A percentile compares a stretch with the other conserved stretches of the same genome.
phyloP scores from a whole-genome alignment of 2,329 filamentous ascomycete species.

The Macrophomina phaseolina region DNA sequence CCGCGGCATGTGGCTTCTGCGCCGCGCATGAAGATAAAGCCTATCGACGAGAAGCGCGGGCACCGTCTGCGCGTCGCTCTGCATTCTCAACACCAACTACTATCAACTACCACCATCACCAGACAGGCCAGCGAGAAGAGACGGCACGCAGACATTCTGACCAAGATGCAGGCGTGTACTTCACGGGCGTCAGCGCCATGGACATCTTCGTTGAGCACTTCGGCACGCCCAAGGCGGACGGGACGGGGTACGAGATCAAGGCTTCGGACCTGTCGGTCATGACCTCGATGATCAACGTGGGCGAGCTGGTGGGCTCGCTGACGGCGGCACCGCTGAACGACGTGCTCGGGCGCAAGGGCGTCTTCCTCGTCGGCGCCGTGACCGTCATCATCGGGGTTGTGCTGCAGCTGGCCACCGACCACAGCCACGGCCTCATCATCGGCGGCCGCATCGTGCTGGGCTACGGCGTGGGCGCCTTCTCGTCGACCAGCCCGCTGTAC shows the following conservation, averaged over 20 bases:
- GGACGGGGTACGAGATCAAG: slow-evolving; percentile 36
- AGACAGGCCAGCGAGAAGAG: neutral
- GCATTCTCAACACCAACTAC: neutral
- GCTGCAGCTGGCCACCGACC: slow-evolving; percentile 24
- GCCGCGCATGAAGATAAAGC: neutral
- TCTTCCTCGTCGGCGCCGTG: slow-evolving; percentile 38
- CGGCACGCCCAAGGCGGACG: slow-evolving; percentile 36
- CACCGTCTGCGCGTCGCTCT: neutral
- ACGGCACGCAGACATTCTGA: neutral
- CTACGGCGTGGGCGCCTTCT: slow-evolving; percentile 46
- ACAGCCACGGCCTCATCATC: slow-evolving; percentile 21
- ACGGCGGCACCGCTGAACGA: slow-evolving; percentile 48
- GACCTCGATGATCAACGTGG: slow-evolving; percentile 50
- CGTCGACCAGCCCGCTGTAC: slow-evolving; percentile 47
- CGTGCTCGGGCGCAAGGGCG: slow-evolving; percentile 41
- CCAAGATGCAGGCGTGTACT: slow-evolving; percentile 39
- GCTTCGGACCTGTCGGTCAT: slow-evolving; percentile 38
- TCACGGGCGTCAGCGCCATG: slow-evolving; percentile 38
- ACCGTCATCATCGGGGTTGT: slow-evolving; percentile 35
- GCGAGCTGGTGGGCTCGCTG: slow-evolving; percentile 47
- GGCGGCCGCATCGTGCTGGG: slow-evolving; percentile 35
- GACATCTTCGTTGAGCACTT: slow-evolving; percentile 45
- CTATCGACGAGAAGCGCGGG: neutral
- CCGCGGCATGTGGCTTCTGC: neutral
- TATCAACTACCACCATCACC: no score